phyloP scores from a whole-genome alignment of 352 stramenopile species.

The Aphanomyces stellatus region DNA sequence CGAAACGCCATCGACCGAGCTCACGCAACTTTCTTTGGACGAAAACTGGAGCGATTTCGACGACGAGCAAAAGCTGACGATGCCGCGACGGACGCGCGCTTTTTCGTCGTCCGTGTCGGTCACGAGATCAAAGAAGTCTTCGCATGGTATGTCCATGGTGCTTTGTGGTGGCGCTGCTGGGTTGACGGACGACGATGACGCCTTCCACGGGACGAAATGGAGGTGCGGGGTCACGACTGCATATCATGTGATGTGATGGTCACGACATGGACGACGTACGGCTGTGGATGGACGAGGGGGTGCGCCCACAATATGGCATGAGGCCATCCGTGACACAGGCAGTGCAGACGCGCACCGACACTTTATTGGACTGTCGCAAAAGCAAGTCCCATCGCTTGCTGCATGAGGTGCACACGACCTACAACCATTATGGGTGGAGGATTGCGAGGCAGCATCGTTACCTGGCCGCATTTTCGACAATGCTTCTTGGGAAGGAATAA shows the following conservation, averaged over 20 bases:
- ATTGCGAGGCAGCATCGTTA: conserved; percentile 4
- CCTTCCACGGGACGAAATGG: too few relatives aligned
- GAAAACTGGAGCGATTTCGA: conserved; percentile 1
- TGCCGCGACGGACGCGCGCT: not conserved
- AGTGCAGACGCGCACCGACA: not conserved
- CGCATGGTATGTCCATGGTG: too few relatives aligned
- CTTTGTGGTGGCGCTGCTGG: too few relatives aligned
- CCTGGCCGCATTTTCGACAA: conserved; percentile 65
- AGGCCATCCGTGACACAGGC: not conserved
- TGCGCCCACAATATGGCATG: too few relatives aligned
- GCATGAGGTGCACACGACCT: not conserved
- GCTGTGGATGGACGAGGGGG: too few relatives aligned
- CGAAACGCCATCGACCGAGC: not conserved
- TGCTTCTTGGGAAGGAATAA: conserved; percentile 53
- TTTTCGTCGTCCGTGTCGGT: too few relatives aligned
- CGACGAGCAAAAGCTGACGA: conserved; percentile 3
- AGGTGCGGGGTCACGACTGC: too few relatives aligned
- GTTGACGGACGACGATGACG: too few relatives aligned
- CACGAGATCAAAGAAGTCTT: too few relatives aligned
- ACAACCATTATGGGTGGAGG: not conserved
- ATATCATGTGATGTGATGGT: too few relatives aligned
- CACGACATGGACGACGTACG: too few relatives aligned
- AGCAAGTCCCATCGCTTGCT: not conserved
- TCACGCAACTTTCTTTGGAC: conserved; percentile 1
- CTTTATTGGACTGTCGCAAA: not conserved